Conservation (phyloP, 83 land plant genomes). For the Picea mariana region DNA sequence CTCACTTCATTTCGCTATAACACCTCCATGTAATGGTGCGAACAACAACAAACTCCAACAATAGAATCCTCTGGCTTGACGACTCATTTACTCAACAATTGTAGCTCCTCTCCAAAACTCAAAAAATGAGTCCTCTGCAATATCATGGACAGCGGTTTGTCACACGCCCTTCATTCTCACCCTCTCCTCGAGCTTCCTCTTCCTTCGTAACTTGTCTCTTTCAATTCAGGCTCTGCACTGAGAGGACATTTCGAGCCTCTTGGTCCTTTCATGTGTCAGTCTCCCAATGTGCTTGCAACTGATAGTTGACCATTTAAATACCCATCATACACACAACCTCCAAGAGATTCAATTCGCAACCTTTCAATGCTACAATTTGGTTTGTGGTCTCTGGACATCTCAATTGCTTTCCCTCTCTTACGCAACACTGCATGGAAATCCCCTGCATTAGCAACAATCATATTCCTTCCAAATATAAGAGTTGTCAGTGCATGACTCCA, state of each 20-base stretch:
- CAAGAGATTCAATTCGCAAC: constrained; percentile 77
- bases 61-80: too few relatives aligned
- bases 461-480: constrained; percentile 69
- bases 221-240: constrained; percentile 83
- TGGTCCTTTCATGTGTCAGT: constrained; percentile 90
- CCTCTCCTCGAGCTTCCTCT: too few relatives aligned
- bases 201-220: too few relatives aligned
- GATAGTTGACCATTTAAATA: constrained; percentile 91
- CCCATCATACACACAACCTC: constrained; percentile 83
- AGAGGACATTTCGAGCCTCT: constrained; percentile 69
- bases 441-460: constrained; percentile 88
- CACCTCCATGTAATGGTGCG: too few relatives aligned
- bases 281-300: constrained; percentile 87
- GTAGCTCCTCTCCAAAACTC: too few relatives aligned
- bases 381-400: constrained; percentile 84
- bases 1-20: too few relatives aligned
- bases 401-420: constrained; percentile 75
- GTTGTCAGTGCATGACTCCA: constrained; percentile 75
- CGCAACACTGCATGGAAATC: constrained; percentile 92
- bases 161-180: too few relatives aligned
- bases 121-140: too few relatives aligned
- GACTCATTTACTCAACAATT: too few relatives aligned
- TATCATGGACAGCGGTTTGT: too few relatives aligned
- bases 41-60: too few relatives aligned
- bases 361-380: constrained; percentile 69